Conservation (phyloP, 1,139 yeast species). For the Yamadazyma diddensiae region DNA sequence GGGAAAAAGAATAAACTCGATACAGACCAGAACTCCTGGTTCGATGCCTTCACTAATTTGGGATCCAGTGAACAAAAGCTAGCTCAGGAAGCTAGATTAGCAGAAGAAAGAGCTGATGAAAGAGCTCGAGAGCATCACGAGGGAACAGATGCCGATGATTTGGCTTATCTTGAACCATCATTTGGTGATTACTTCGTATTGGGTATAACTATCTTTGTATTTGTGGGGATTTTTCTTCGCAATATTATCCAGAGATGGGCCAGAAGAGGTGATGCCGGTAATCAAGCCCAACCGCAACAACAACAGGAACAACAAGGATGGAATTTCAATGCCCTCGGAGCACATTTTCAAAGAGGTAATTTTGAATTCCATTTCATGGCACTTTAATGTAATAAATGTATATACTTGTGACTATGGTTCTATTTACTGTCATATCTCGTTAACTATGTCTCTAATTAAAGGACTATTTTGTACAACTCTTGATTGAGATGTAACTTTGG, state of each 20-base stretch:
- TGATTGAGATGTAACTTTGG: conserved; percentile 8
- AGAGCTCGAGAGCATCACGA: conserved; percentile 39
- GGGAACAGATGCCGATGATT: conserved; percentile 18
- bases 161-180: conserved; percentile 24
- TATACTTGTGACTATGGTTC: conserved; percentile 1
- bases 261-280: conserved; percentile 12
- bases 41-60: conserved; percentile 33
- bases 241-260: conserved; percentile 23
- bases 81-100: conserved; percentile 1
- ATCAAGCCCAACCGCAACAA: conserved; percentile 1
- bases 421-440: conserved; percentile 11
- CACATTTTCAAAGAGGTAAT: conserved; percentile 28
- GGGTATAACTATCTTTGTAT: conserved; percentile 27
- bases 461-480: conserved; percentile 19
- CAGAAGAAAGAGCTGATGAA: conserved; percentile 15
- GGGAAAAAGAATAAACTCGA: conserved; percentile 17
- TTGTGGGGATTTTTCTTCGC: conserved; percentile 27
- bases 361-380: conserved; percentile 42
- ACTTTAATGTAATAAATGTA: conserved; percentile 14
- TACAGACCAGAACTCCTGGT: conserved; percentile 31
- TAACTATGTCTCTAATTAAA: conserved; percentile 25
- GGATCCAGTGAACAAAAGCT: conserved; percentile 15
- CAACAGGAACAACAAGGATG: conserved; percentile 7
- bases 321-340: conserved; percentile 16
- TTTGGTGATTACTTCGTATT: conserved; percentile 28